Evolutionary conservation across 164 flowering plant genomes (phyloP), one percentile per base, ranked within the genome.

Genomic region (Umbellularia californica): DNA sequence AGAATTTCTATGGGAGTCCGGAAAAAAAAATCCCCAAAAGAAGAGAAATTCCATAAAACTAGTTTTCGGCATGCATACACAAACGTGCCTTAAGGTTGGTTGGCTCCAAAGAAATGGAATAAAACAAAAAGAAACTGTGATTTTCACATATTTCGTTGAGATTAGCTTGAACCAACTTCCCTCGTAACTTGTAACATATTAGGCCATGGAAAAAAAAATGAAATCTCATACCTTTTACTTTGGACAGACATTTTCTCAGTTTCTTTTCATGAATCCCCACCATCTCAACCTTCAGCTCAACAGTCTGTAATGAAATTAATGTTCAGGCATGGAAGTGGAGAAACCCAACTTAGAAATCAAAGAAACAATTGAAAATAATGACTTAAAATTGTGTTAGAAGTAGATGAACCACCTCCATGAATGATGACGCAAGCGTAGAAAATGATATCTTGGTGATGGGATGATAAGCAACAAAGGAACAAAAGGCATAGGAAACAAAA

Each of bases 261-360:
- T 87, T 84, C 76, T 83, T 89, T 75, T 89, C 90, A 65, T 87
- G 89, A 68, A 89, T 81, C 19, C 87, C 88, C 4, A 83, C 90
- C 90, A 89, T 89, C 83, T 89, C 92, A 76, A 88, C 90, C 81
- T 88, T 88, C 81, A 88, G 71, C 77, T 88, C 92, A 4, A 85
- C 84, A 10, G 80, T 83, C 88, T 89, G 85, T 83, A 83, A 58
- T 23, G 58, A 63, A 65, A n/a, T n/a, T n/a, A 11, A 30, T 68
- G 64, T 35, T 20, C 19, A n/a, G 10, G 23, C 0, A 60, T n/a
- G 6, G 23, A 60, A 60, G 23, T n/a, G 23, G 24, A 60, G 64
- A 60, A 60, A 60, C 23, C 64, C 12, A 60, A 60, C 64, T n/a
- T 58, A 0, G 22, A 60, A n/a, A n/a, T 5, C 24, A 60, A 5